Evolutionary conservation across 495 filamentous ascomycete species (phyloP).

Genomic region (Penicillium silybi): DNA sequence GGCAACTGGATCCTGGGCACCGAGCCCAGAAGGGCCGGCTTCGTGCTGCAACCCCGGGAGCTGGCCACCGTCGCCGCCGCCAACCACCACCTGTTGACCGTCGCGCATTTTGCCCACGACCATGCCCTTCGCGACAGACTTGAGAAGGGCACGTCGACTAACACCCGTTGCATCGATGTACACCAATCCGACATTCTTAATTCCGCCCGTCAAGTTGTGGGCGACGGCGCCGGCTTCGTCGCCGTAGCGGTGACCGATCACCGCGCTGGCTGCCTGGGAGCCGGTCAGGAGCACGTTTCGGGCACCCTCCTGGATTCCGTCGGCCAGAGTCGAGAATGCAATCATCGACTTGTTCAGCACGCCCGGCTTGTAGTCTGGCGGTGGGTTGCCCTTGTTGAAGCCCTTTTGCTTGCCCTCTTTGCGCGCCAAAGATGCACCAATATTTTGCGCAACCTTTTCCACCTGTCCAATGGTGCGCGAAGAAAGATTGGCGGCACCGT

Average conservation of each 20-base stretch:
- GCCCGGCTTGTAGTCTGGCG: constrained; percentile 76
- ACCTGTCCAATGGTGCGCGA: constrained; percentile 84
- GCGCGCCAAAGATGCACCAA: constrained; percentile 70
- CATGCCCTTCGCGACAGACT: constrained; percentile 96
- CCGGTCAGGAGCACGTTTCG: constrained; percentile 68
- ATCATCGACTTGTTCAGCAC: constrained; percentile 93
- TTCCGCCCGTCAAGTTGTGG: constrained; percentile 69
- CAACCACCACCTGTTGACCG: constrained; percentile 81
- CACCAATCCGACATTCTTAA: constrained; percentile 95
- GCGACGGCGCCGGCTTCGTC: constrained; percentile 75
- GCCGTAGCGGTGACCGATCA: constrained; percentile 83
- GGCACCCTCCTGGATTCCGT: constrained; percentile 84
- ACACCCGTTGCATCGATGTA: constrained; percentile 96
- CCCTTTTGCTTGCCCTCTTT: constrained; percentile 56
- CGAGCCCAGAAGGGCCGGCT: constrained; percentile 14
- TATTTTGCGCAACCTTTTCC: constrained; percentile 75
- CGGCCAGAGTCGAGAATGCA: constrained; percentile 91
- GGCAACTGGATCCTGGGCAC: constrained; percentile 20
- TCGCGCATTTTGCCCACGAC: constrained; percentile 83
- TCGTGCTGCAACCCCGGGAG: constrained; percentile 22
- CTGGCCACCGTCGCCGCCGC: constrained; percentile 69
- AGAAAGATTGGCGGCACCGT: constrained; percentile 70
- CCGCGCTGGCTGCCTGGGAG: constrained; percentile 69
- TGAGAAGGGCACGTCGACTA: constrained; percentile 80
- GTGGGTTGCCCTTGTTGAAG: constrained; percentile 53